phyloP scores from a whole-genome alignment of 2,329 filamentous ascomycete genomes.

The Hypomyces perniciosus region DNA sequence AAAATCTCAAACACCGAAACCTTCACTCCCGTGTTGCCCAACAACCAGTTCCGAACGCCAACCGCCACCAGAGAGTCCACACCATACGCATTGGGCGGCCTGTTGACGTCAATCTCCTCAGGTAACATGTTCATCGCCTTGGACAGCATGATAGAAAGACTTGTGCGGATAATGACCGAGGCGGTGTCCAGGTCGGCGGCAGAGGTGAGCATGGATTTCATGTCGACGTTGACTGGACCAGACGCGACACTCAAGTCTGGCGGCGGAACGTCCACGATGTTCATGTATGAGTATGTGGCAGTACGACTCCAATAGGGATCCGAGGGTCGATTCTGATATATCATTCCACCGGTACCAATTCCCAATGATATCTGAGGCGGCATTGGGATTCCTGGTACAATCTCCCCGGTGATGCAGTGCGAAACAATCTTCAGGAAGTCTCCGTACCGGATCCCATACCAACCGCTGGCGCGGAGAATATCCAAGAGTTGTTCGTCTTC shows the following conservation, averaged over 20 bases:
- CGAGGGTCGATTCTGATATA: conserved; percentile 44
- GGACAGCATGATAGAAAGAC: conserved; percentile 36
- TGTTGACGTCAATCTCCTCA: conserved; percentile 38
- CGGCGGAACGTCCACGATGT: conserved; percentile 40
- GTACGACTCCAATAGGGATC: conserved; percentile 51
- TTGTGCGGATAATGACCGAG: conserved; percentile 28
- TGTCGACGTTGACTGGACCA: conserved; percentile 17
- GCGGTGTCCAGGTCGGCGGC: conserved; percentile 25
- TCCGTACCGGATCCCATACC: conserved; percentile 46
- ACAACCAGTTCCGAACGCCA: conserved; percentile 47
- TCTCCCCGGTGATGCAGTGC: conserved; percentile 38
- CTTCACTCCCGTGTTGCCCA: conserved; percentile 37
- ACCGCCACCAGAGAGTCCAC: conserved; percentile 49
- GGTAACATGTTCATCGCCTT: conserved; percentile 40
- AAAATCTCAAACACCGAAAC: conserved; percentile 44
- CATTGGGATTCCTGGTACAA: conserved; percentile 21
- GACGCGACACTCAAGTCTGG: conserved; percentile 20
- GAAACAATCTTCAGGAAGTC: conserved; percentile 44
- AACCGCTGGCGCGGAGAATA: conserved; percentile 44
- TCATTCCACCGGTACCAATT: conserved; percentile 49
- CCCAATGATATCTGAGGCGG: conserved; percentile 47
- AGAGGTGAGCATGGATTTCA: conserved; percentile 29
- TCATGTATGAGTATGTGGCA: conserved; percentile 43
- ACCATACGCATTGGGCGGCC: conserved; percentile 40
- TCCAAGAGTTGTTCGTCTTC: conserved; percentile 42